Conservation (phyloP, 208 protist genomes). For the Jaenimonas drosophilae region DNA sequence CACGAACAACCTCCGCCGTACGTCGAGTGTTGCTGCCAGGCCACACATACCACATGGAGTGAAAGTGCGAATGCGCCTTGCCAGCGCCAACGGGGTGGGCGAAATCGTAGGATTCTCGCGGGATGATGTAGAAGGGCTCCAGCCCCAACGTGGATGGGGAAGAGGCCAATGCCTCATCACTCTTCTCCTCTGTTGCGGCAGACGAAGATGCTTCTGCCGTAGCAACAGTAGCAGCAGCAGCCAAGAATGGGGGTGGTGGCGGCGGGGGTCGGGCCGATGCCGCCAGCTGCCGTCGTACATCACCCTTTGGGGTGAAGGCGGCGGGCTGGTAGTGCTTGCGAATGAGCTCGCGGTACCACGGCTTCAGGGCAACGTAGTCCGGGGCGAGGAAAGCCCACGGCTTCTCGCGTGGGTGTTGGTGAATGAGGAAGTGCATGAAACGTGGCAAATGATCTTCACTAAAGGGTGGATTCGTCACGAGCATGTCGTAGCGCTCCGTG, state of each 20-base stretch:
- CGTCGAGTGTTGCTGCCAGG: conserved; percentile 14
- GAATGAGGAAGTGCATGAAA: conserved; percentile 30
- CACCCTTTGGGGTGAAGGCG: conserved; percentile 15
- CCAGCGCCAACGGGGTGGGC: conserved; percentile 40
- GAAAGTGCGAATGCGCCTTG: conserved; percentile 62
- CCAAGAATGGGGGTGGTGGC: conserved; percentile 1
- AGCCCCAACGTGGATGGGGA: conserved; percentile 3
- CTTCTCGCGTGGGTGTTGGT: conserved; percentile 11
- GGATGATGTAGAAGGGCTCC: conserved; percentile 58
- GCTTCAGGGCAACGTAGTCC: conserved; percentile 60
- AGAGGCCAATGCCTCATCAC: neutral
- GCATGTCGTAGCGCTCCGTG: conserved; percentile 62
- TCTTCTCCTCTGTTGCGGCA: neutral
- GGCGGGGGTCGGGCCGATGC: neutral
- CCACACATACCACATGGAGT: conserved; percentile 74
- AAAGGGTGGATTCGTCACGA: conserved; percentile 75
- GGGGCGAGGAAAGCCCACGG: conserved; percentile 66
- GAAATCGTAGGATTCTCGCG: conserved; percentile 46
- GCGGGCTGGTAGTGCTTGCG: conserved; percentile 17
- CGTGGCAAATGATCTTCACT: conserved; percentile 67
- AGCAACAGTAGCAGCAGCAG: neutral
- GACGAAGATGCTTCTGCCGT: neutral
- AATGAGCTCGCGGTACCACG: conserved; percentile 38
- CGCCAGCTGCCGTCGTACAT: conserved; percentile 4
- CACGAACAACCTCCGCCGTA: conserved; percentile 39